These are phyloP conservation scores for Chamaenerion angustifolium DNA, from an alignment of 345 rosid genomes.

Conservation along the genomic window DNA sequence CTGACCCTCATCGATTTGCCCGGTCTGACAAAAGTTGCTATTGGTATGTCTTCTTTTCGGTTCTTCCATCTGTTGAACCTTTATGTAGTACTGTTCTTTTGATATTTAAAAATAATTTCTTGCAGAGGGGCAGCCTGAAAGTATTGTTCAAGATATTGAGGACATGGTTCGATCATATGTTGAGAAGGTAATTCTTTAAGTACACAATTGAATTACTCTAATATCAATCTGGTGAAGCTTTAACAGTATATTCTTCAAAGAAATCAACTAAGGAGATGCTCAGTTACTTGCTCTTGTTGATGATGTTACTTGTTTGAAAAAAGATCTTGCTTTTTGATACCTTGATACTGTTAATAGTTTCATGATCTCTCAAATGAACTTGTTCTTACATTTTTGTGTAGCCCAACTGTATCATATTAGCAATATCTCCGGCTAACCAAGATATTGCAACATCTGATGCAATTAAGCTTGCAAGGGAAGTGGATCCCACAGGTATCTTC, in stretches of 20 bases:
- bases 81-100: no score
- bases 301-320: no score
- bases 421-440: conserved; percentile 96
- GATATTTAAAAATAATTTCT: conserved; percentile 7
- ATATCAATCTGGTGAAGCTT: no score
- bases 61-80: background rate
- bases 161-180: conserved; percentile 80
- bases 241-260: no score
- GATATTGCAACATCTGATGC: conserved; percentile 98
- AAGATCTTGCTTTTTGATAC: no score
- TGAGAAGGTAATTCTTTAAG: conserved; percentile 49
- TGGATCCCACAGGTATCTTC: conserved; percentile 61
- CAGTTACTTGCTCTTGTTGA: no score
- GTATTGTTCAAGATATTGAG: conserved; percentile 74
- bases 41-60: conserved; percentile 38
- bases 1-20: conserved; percentile 87
- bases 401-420: conserved; percentile 85
- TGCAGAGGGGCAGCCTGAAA: conserved; percentile 93
- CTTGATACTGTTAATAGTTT: no score
- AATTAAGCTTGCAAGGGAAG: conserved; percentile 76
- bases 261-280: no score
- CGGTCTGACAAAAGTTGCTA: conserved; percentile 89
- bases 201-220: no score
- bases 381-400: conserved; percentile 16
- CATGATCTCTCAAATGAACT: no score